phyloP scores from a whole-genome alignment of 495 filamentous ascomycete genomes.

The Aspergillus bridgeri region DNA sequence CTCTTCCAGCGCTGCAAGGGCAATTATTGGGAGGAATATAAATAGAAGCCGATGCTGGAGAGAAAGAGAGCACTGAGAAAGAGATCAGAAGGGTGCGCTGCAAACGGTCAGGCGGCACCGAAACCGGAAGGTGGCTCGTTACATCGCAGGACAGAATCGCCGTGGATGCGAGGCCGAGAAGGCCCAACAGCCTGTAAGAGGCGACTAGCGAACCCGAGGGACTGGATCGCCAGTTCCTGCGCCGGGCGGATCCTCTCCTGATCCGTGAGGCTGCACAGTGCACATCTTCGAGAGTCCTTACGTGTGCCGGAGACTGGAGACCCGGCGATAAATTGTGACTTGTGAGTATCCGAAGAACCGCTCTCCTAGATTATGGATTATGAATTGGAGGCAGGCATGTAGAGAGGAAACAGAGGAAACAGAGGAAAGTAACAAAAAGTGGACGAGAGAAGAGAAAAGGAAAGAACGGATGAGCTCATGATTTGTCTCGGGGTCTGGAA shows the following conservation, averaged over 20 bases:
- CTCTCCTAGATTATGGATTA: too few species aligned
- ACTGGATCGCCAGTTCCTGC: slow-evolving; percentile 28
- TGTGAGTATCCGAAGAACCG: too few species aligned
- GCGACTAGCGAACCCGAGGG: slow-evolving; percentile 22
- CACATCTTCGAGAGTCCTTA: neutral
- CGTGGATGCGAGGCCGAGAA: too few species aligned
- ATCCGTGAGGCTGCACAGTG: slow-evolving; percentile 15
- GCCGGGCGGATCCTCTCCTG: slow-evolving; percentile 23
- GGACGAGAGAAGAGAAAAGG: neutral
- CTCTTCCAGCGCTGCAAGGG: too few species aligned
- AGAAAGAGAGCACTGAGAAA: too few species aligned
- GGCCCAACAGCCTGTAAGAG: too few species aligned
- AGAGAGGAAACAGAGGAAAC: neutral
- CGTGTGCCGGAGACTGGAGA: too few species aligned
- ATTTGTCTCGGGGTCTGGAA: slow-evolving; percentile 4
- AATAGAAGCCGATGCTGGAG: neutral
- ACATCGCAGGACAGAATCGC: too few species aligned
- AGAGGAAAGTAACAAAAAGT: slow-evolving; percentile 2
- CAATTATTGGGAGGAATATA: neutral
- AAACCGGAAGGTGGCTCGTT: too few species aligned
- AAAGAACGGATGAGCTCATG: slow-evolving; percentile 10
- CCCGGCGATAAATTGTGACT: too few species aligned
- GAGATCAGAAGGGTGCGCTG: neutral
- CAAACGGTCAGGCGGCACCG: neutral
- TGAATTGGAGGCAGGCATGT: too few species aligned